Evolutionary conservation across 2,329 filamentous ascomycete species (phyloP).

Genomic region (Exophiala calicioides): DNA sequence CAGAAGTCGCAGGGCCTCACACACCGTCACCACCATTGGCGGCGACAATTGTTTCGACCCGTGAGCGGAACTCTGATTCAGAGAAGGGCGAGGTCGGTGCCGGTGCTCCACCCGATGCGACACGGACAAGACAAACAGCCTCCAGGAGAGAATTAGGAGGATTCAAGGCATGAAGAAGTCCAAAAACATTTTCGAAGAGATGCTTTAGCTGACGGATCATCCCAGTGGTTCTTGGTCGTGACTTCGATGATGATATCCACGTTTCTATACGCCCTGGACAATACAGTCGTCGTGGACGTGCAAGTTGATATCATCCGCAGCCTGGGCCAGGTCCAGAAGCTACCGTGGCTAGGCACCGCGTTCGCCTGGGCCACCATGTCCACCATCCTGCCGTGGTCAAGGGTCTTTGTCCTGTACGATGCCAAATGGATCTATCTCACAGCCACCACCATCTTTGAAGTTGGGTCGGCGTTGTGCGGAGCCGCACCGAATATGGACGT

Average conservation of each 20-base stretch:
- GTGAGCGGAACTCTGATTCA: too few relatives aligned
- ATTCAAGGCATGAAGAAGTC: too few relatives aligned
- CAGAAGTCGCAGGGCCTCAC: too few relatives aligned
- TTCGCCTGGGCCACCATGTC: conserved; percentile 18
- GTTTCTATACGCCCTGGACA: conserved; percentile 15
- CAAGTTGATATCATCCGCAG: conserved; percentile 16
- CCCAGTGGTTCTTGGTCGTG: conserved; percentile 10
- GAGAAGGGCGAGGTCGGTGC: too few relatives aligned
- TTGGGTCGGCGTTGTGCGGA: conserved; percentile 43
- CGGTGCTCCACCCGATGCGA: too few relatives aligned
- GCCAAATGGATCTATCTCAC: conserved; percentile 45
- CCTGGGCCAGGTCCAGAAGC: conserved; percentile 12
- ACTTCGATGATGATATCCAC: conserved; percentile 21
- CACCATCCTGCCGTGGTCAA: conserved; percentile 18
- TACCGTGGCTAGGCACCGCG: conserved; percentile 25
- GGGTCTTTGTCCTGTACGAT: conserved; percentile 39
- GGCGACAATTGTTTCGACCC: too few relatives aligned
- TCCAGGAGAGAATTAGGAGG: too few relatives aligned
- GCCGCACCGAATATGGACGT: conserved; percentile 47
- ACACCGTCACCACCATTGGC: too few relatives aligned
- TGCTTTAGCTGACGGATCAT: too few relatives aligned
- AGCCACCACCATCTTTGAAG: conserved; percentile 34
- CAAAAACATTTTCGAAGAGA: too few relatives aligned
- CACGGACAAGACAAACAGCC: too few relatives aligned
- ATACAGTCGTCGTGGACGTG: conserved; percentile 23